These are phyloP conservation scores for Penicillium arizonense DNA, from an alignment of 495 filamentous ascomycete species.

Conservation along the genomic window DNA sequence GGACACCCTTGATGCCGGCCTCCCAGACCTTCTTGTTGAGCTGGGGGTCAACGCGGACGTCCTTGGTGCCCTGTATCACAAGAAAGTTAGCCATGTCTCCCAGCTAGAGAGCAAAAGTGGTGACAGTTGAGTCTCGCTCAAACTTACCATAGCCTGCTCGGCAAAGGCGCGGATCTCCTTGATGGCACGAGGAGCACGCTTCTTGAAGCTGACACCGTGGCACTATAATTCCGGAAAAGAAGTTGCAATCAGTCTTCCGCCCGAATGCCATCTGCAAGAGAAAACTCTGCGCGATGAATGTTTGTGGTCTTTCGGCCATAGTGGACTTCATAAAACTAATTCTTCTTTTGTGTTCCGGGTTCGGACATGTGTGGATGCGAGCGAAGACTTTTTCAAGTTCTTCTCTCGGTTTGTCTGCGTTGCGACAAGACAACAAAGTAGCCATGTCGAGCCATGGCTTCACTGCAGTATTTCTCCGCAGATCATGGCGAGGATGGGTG, in stretches of 20 bases:
- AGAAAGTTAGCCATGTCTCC: not conserved
- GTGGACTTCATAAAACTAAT: conserved; percentile 75
- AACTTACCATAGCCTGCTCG: conserved; percentile 87
- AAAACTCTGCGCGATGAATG: conserved; percentile 30
- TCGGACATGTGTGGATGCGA: conserved; percentile 16
- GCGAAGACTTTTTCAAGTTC: conserved; percentile 8
- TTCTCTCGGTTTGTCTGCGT: conserved; percentile 5
- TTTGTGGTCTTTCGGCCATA: conserved; percentile 41
- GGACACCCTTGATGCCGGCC: conserved; percentile 95
- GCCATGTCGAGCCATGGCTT: not conserved
- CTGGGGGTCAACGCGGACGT: conserved; percentile 96
- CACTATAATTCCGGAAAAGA: conserved; percentile 57
- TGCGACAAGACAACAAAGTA: conserved; percentile 1
- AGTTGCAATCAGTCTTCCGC: conserved; percentile 57
- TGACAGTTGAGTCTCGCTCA: not conserved
- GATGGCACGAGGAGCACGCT: conserved; percentile 95
- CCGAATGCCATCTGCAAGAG: conserved; percentile 55
- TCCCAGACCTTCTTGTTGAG: conserved; percentile 99
- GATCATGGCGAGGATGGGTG: conserved; percentile 3
- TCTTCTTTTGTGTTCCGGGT: conserved; percentile 35
- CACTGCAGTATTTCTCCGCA: conserved; percentile 9
- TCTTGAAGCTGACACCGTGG: conserved; percentile 98
- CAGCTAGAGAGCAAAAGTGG: not conserved
- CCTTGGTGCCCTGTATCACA: conserved; percentile 75
- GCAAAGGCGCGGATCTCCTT: conserved; percentile 98